phyloP scores from a whole-genome alignment of 78 protist species.

The Guillardia theta region DNA sequence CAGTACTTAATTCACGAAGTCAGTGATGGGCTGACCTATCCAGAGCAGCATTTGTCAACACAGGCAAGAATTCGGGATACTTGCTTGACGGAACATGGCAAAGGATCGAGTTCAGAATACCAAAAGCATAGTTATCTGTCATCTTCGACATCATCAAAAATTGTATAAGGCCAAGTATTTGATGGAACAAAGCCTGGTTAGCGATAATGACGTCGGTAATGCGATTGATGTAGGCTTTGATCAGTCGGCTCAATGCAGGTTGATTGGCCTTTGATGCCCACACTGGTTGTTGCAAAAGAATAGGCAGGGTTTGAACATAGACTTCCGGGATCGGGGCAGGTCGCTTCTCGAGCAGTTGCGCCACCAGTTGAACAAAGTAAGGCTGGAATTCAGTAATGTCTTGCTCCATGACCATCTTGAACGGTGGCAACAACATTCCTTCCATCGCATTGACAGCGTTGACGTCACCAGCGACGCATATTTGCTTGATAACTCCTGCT shows the following conservation, averaged over 20 bases:
- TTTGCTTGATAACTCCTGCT: conserved; percentile 67
- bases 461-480: neutral
- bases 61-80: neutral
- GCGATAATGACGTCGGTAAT: neutral
- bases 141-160: conserved; percentile 8
- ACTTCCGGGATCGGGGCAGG: neutral
- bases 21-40: neutral
- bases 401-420: conserved; percentile 51
- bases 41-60: neutral
- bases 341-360: conserved; percentile 53
- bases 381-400: conserved; percentile 74
- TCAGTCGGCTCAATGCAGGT: neutral
- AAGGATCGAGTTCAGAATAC: neutral
- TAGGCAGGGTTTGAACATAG: conserved; percentile 23
- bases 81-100: neutral
- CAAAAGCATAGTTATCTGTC: neutral
- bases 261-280: conserved; percentile 12
- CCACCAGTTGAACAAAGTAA: conserved; percentile 74
- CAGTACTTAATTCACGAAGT: neutral
- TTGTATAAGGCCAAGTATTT: neutral
- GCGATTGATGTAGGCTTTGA: neutral
- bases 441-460: conserved; percentile 54
- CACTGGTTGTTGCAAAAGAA: conserved; percentile 24
- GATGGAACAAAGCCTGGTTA: conserved; percentile 5
- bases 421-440: conserved; percentile 55